Base-by-base conservation (phyloP, 2,329 filamentous ascomycete genomes). In the Fusarium clavum region DNA sequence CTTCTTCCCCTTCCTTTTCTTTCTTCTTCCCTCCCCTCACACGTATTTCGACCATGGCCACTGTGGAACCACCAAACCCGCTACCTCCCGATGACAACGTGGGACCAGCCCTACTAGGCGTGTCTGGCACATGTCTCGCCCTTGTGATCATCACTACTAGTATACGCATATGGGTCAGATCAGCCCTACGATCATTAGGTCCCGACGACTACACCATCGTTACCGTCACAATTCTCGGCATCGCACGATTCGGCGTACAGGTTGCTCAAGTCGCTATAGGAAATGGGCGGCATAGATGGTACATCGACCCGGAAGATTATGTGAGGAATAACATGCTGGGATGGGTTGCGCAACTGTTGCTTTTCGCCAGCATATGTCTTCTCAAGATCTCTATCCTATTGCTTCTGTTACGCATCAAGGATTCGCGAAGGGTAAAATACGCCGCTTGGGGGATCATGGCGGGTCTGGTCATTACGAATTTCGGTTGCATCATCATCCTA, bases 381-480 rank as follows among this genome's bases (percentile, higher is more conserved):
- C 74, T 83, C 47, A 83, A 83, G 60, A 74, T 79, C 29, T 83
- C 81, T 6, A 83, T 83, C 52, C 77, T 81, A 68, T 64, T 83
- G 14, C 72, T 84, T 11, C 69, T 83, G 2, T 69, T 83, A 6
- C 78, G 81, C 16, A 82, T 83, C 71, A 82, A 82, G 62, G 74
- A 80, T 45, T 78, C 78, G 5, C 75, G 49, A 51, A 48, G 53
- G 41, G 67, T 82, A 14, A 77, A 70, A 53, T 76, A 69, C 11
- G 72, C 77, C 8, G 68, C 82, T 2, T 81, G 75, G 64, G 60
- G 30, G 4, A 66, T 79, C n/a, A 79, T 80, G 70, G 61, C 71
- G 1, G 78, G 78, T 0, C 53, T 80, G 18, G 55, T 78, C 30
- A 11, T 77, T 20, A 80, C 78, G 18, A 80, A 79, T 49, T 70